Conservation (phyloP, 129 eudicot genomes). For the Artemisia tridentata region DNA sequence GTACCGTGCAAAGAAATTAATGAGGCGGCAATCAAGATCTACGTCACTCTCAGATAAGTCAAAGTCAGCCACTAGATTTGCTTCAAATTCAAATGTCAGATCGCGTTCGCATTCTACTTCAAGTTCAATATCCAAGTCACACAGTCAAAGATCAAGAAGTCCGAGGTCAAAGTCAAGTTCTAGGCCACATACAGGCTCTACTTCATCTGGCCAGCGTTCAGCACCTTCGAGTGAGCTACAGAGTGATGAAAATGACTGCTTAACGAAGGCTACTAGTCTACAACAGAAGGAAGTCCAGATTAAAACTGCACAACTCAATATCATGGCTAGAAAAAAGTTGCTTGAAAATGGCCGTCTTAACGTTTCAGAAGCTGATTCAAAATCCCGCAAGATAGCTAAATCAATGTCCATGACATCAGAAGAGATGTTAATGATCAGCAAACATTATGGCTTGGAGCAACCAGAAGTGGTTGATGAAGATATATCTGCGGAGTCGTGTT, state of each 20-base stretch:
- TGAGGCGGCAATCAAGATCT: not conserved
- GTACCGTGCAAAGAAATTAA: not conserved
- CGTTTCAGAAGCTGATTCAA: not conserved
- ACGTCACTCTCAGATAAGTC: not conserved
- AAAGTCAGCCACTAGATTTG: not conserved
- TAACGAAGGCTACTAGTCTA: not conserved
- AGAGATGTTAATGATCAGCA: not conserved
- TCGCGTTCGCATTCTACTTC: not conserved
- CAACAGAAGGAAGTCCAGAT: not conserved
- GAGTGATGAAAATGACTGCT: not conserved
- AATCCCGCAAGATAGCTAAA: not conserved
- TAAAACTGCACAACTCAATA: not conserved
- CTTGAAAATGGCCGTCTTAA: not conserved
- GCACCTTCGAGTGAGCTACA: not conserved
- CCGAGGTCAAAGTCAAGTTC: not conserved
- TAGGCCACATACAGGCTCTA: not conserved
- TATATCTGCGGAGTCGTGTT: not conserved
- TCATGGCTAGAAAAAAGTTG: not conserved
- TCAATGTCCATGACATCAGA: slow-evolving; percentile 1
- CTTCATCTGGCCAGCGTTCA: not conserved
- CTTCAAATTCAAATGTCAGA: not conserved
- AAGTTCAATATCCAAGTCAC: not conserved
- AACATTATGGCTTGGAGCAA: not conserved
- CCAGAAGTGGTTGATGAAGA: not conserved
- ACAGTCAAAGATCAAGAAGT: not conserved